These are phyloP conservation scores for Salix suchowensis DNA, from an alignment of 345 rosid species.

Conservation along the genomic window DNA sequence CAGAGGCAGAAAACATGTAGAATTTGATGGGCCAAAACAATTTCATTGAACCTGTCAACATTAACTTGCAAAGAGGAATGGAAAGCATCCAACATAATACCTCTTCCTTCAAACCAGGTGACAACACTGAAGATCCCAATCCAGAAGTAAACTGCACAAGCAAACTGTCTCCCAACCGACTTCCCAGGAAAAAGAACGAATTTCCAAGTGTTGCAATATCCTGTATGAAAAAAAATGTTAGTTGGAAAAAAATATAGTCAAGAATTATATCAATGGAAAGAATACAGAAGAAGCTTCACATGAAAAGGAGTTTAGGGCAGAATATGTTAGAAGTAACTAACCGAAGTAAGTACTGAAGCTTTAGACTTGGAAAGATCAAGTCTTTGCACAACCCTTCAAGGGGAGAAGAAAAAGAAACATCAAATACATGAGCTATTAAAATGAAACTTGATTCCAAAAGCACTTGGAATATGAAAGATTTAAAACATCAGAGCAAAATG, in stretches of 20 bases:
- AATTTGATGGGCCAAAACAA: neutral
- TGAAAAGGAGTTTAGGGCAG: constrained; percentile 8
- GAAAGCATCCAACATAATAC: constrained; percentile 29
- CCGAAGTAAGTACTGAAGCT: constrained; percentile 97
- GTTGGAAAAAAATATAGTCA: constrained; percentile 9
- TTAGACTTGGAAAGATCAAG: constrained; percentile 95
- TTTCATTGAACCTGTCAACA: neutral
- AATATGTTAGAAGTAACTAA: constrained; percentile 36
- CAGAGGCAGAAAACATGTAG: neutral
- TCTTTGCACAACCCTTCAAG: constrained; percentile 86
- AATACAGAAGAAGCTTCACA: constrained; percentile 1
- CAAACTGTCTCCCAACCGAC: constrained; percentile 96
- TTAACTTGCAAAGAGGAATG: neutral
- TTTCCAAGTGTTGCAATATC: constrained; percentile 76
- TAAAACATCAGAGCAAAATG: neutral
- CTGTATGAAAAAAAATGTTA: constrained; percentile 39
- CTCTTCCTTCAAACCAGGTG: constrained; percentile 80
- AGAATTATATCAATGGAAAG: constrained; percentile 7
- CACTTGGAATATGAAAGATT: neutral
- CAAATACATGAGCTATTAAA: constrained; percentile 15
- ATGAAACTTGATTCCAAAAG: neutral
- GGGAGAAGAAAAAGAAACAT: constrained; percentile 15
- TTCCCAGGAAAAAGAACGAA: constrained; percentile 80
- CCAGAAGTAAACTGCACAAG: constrained; percentile 81
- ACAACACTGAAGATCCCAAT: constrained; percentile 52